phyloP scores from a whole-genome alignment of 345 rosid genomes.

The Cochlearia excelsa region DNA sequence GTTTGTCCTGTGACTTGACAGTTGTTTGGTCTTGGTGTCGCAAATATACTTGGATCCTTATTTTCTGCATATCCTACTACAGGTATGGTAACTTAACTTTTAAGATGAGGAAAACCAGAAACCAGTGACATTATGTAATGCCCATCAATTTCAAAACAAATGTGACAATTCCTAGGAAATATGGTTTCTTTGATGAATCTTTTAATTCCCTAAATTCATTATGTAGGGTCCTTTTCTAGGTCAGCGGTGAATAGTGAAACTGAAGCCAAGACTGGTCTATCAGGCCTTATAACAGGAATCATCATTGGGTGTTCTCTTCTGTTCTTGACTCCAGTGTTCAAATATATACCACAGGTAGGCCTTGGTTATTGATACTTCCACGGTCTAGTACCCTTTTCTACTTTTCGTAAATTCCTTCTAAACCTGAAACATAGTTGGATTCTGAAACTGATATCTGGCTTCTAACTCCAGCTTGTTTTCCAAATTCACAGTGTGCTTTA shows the following conservation, averaged over 20 bases:
- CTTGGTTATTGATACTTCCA: constrained; percentile 30
- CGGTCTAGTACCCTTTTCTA: background rate
- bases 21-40: constrained; percentile 93
- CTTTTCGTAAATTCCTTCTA: background rate
- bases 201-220: constrained; percentile 22
- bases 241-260: constrained; percentile 97
- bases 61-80: constrained; percentile 92
- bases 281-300: constrained; percentile 77
- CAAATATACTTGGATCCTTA: constrained; percentile 79
- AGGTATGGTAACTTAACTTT: constrained; percentile 45
- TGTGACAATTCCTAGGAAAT: background rate
- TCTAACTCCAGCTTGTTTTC: constrained; percentile 5
- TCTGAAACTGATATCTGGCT: constrained; percentile 3
- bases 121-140: constrained; percentile 14
- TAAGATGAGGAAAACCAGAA: constrained; percentile 12
- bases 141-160: background rate
- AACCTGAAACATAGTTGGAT: background rate
- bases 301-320: constrained; percentile 83
- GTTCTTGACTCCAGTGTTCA: constrained; percentile 79
- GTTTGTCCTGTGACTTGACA: constrained; percentile 38
- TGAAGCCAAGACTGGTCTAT: constrained; percentile 89
- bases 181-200: constrained; percentile 11
- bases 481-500: constrained; percentile 76
- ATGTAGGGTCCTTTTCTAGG: constrained; percentile 92
- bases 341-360: constrained; percentile 85